Base-by-base conservation (phyloP, 352 stramenopile genomes). In the Pythium brachiatum region DNA sequence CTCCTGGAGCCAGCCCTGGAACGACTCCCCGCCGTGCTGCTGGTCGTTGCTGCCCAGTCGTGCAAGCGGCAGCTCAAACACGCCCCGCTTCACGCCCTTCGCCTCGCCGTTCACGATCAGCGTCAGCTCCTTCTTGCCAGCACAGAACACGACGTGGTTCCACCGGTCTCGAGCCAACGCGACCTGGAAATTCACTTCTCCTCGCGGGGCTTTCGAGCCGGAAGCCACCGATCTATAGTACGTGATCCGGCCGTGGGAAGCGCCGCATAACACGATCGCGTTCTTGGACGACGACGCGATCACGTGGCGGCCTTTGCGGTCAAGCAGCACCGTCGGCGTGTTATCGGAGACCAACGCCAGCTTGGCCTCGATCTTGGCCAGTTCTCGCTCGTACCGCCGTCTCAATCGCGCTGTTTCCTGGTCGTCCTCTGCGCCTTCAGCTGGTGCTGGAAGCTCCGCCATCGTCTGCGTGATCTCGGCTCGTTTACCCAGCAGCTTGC, bases 1-100 rank as follows among this genome's bases (percentile, higher is more conserved):
- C 60, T 92, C 83, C 23, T 90, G 77, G 2, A 88, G 26, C 41
- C 61, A 80, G 21, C 81, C 79, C 51, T 90, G 79, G 57, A 90
- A 92, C 9, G 79, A 85, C 26, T 79, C 75, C 18, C 64, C 67
- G 3, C 41, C 41, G 41, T 48, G 41, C 41, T 60, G 27, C 13
- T 70, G 60, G 16, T 62, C 44, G 18, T 75, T 72, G 9, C 64
- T 62, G n/a, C 83, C 83, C 9, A 92, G 72, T 38, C 32, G 52
- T 15, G 54, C 67, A 46, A 89, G 73, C 1, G 83, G 83, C 27
- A 92, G 57, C 1, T 88, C 69, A 36, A 90, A 92, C 15, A 74
- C 61, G 0, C 81, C 81, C 1, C 74, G 69, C 46, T 81, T 73
- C 43, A 76, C 62, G 27, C 25, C 66, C 57, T 72, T 69, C 3